Base-by-base conservation (phyloP, 805 yeast species). In the Kodamaea laetipori region DNA sequence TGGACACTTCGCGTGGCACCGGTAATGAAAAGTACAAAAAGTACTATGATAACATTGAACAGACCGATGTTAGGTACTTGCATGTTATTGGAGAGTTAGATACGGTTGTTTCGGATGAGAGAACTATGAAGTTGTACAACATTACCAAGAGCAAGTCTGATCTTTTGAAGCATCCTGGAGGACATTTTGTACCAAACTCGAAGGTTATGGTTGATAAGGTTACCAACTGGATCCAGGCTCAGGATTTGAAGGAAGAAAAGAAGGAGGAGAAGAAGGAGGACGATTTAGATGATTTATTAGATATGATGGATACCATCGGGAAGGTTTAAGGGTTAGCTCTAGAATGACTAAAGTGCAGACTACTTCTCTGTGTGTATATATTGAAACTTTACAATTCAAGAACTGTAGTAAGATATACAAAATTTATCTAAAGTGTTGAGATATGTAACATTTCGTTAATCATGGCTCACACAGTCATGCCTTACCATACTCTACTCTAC, bases 131-230 rank as follows among this genome's bases (percentile, higher is more conserved):
- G 17, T 68, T 94, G 32, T 80, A 76, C 45, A 58, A 69, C 13
- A 41, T 46, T 17, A 48, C 59, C 39, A 58, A 59, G 46, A 74
- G 77, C 12, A 64, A 75, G 28, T 78, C 84, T 41, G 76, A 77
- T 41, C 67, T 86, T 4, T 71, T 84, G 46, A 84, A 78, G 50
- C 99, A 92, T 57, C 97, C 97, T 7, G 98, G 99, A 48, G 97
- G 98, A 1, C 99, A 92, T 60, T 90, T 86, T 67, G 96, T 92
- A 37, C 99, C 98, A 21, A 89, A 88, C 64, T 84, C 90, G 39
- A 86, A 86, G 62, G 38, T 60, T 11, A 55, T 64, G 47, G 60
- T 70, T 1, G 71, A 66, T 42, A 69, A 68, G 47, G 74, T 70
- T 5, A 55, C 63, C 12, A 67, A 65, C 45, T 71, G 76, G 76